phyloP scores from a whole-genome alignment of 2,329 filamentous ascomycete species.

The Penicillium sp. region DNA sequence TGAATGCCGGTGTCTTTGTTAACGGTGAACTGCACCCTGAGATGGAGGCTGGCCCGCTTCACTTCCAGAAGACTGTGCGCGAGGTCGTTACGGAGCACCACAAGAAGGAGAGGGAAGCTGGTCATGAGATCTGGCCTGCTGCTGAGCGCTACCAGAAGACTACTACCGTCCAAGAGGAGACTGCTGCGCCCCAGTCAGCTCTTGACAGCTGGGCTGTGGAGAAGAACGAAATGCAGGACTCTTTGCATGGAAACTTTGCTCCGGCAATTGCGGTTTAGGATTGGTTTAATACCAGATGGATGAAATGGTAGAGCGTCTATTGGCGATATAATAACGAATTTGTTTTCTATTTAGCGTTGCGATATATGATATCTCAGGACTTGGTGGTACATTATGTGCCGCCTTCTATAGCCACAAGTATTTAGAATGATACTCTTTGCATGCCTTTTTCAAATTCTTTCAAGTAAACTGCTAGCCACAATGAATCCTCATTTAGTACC shows the following conservation, averaged over 20 bases:
- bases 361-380: not conserved
- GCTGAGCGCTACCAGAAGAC: slow-evolving; percentile 21
- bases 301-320: not conserved
- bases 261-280: slow-evolving; percentile 11
- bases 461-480: too few species aligned
- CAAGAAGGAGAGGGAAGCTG: slow-evolving; percentile 46
- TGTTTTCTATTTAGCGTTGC: not conserved
- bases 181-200: slow-evolving; percentile 21
- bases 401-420: not conserved
- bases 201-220: slow-evolving; percentile 7
- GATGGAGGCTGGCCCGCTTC: slow-evolving; percentile 60
- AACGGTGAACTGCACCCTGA: slow-evolving; percentile 64
- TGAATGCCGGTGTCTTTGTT: slow-evolving; percentile 62
- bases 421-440: not conserved
- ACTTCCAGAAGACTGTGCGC: slow-evolving; percentile 57
- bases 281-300: not conserved
- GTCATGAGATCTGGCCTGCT: slow-evolving; percentile 56
- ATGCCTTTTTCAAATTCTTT: too few species aligned
- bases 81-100: slow-evolving; percentile 51
- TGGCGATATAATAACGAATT: not conserved
- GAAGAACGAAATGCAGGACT: slow-evolving; percentile 11
- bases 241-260: slow-evolving; percentile 4
- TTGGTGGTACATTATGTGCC: not conserved
- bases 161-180: slow-evolving; percentile 19
- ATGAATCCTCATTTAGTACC: too few species aligned